Evolutionary conservation across 768 basidiomycete species (phyloP).

Genomic region (Hysterangium stoloniferum): DNA sequence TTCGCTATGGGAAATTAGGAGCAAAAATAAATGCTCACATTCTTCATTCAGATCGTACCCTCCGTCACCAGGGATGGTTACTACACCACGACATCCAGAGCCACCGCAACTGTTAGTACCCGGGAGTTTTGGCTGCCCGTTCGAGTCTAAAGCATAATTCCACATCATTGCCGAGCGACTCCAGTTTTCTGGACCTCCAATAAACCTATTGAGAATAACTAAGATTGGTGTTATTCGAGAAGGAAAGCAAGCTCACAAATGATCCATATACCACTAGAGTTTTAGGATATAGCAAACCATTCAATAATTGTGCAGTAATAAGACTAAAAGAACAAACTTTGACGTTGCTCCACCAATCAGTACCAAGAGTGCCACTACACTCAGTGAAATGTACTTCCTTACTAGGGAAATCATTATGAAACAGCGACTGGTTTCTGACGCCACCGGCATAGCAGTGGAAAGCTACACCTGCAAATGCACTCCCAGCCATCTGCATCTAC

Average conservation of each 20-base stretch:
- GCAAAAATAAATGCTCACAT: conserved; percentile 35
- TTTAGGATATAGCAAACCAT: background rate
- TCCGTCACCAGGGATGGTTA: conserved; percentile 56
- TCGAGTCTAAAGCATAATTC: conserved; percentile 62
- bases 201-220: conserved; percentile 12
- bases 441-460: conserved; percentile 68
- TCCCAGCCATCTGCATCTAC: conserved; percentile 48
- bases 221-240: background rate
- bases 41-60: conserved; percentile 65
- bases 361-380: conserved; percentile 56
- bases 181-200: conserved; percentile 16
- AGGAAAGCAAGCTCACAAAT: conserved; percentile 35
- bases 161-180: conserved; percentile 54
- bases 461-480: conserved; percentile 53
- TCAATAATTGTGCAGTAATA: background rate
- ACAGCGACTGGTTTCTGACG: conserved; percentile 45
- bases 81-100: conserved; percentile 62
- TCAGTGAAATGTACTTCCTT: conserved; percentile 56
- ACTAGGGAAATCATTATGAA: conserved; percentile 45
- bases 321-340: conserved; percentile 37
- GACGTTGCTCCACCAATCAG: conserved; percentile 76
- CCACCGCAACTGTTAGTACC: conserved; percentile 55
- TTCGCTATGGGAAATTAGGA: background rate
- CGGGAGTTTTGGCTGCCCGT: conserved; percentile 57
- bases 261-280: conserved; percentile 59